These are phyloP conservation scores for Boletellus ananas DNA, from an alignment of 768 basidiomycete genomes.

Conservation along the genomic window DNA sequence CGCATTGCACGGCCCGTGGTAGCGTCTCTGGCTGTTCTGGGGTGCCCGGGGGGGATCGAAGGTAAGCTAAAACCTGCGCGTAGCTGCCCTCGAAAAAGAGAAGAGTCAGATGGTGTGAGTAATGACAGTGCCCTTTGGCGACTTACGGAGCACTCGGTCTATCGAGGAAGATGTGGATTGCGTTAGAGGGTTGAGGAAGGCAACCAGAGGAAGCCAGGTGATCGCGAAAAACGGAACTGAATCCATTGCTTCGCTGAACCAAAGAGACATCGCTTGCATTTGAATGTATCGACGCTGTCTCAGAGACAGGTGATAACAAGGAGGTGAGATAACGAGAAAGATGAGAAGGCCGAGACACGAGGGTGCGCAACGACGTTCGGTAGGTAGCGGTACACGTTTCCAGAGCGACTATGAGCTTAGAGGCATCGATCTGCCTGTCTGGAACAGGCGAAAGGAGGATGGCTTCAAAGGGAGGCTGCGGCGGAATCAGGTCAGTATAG, in stretches of 20 bases:
- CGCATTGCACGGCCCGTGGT: conserved; percentile 56
- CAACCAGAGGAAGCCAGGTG: conserved; percentile 63
- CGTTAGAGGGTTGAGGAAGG: conserved; percentile 41
- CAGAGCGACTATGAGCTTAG: conserved; percentile 62
- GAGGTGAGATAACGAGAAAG: conserved; percentile 56
- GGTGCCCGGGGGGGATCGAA: conserved; percentile 52
- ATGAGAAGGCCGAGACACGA: conserved; percentile 65
- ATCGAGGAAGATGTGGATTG: conserved; percentile 74
- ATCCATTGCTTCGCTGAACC: conserved; percentile 24
- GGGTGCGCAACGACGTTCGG: conserved; percentile 62
- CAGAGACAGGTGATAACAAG: conserved; percentile 41
- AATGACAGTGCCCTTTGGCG: not conserved
- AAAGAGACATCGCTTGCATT: conserved; percentile 39
- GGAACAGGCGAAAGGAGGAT: conserved; percentile 63
- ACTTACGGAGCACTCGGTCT: conserved; percentile 77
- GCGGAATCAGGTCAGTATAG: conserved; percentile 43
- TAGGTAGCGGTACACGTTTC: conserved; percentile 70
- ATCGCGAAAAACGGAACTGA: conserved; percentile 53
- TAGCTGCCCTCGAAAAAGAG: conserved; percentile 45
- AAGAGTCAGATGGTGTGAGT: conserved; percentile 1
- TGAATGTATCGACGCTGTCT: conserved; percentile 55
- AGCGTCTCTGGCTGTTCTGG: conserved; percentile 49
- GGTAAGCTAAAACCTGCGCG: conserved; percentile 63
- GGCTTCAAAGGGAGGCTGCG: conserved; percentile 56
- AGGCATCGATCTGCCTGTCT: conserved; percentile 45